Conservation (phyloP, 1,284 basidiomycete genomes). For the Thecaphora frezii region DNA sequence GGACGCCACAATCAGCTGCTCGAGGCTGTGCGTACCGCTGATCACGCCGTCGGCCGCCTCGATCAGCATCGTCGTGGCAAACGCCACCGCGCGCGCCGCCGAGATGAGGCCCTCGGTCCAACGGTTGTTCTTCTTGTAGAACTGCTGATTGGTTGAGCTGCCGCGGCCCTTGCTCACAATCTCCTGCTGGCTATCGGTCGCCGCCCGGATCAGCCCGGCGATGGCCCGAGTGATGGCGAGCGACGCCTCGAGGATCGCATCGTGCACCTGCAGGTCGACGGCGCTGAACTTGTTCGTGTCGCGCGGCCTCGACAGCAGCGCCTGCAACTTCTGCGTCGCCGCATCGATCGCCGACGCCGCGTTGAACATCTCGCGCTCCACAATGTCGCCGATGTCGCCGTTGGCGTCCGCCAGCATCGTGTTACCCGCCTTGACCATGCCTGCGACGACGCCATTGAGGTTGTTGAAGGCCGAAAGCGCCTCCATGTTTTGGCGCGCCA, state of each 20-base stretch:
- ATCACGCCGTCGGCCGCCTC: slow-evolving; percentile 97
- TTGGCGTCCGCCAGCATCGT: slow-evolving; percentile 74
- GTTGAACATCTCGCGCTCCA: slow-evolving; percentile 92
- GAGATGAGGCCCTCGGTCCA: slow-evolving; percentile 99
- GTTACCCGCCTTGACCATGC: slow-evolving; percentile 82
- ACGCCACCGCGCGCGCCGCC: slow-evolving; percentile 95
- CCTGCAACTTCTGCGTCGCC: slow-evolving; percentile 84
- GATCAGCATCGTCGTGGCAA: slow-evolving; percentile 93
- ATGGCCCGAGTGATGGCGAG: slow-evolving; percentile 95
- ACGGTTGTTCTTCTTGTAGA: slow-evolving; percentile 99
- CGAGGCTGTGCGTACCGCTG: slow-evolving; percentile 90
- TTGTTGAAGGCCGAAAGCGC: slow-evolving; percentile 76
- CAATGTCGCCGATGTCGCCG: slow-evolving; percentile 93
- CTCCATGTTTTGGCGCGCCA: slow-evolving; percentile 86
- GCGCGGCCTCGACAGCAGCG: slow-evolving; percentile 84
- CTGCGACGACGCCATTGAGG: slow-evolving; percentile 83
- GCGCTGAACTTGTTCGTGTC: slow-evolving; percentile 81
- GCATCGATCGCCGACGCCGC: slow-evolving; percentile 91
- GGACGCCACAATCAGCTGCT: slow-evolving; percentile 97
- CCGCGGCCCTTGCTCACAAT: slow-evolving; percentile 95
- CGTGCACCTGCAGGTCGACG: slow-evolving; percentile 93
- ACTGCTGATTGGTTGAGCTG: slow-evolving; percentile 83
- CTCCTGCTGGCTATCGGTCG: slow-evolving; percentile 95
- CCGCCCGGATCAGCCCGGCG: slow-evolving; percentile 88
- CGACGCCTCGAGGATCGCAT: slow-evolving; percentile 90